These are phyloP conservation scores for Murraya paniculata DNA, from an alignment of 345 rosid species.

Conservation along the genomic window DNA sequence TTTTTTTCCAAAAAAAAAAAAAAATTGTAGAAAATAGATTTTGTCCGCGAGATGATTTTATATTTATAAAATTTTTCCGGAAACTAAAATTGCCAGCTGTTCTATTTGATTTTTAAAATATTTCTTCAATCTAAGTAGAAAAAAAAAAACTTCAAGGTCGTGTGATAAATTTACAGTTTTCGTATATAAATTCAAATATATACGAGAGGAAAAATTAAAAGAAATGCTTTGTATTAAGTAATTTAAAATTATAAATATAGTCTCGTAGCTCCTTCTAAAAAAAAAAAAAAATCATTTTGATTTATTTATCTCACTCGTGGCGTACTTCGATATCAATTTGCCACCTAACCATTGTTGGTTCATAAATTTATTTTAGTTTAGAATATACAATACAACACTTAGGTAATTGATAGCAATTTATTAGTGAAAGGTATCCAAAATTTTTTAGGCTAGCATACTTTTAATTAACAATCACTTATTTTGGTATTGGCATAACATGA, in stretches of 20 bases:
- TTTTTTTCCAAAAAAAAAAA: background rate
- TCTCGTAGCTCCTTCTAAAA: too few relatives aligned
- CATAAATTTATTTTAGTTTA: background rate
- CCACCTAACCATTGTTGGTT: background rate
- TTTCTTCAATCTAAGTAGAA: background rate
- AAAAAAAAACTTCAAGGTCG: background rate
- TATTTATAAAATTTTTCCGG: background rate
- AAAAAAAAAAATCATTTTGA: too few relatives aligned
- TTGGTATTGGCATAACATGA: background rate
- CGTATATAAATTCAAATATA: too few relatives aligned
- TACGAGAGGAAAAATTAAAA: too few relatives aligned
- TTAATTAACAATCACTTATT: too few relatives aligned
- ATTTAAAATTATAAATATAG: too few relatives aligned
- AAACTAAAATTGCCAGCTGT: background rate
- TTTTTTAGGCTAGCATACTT: too few relatives aligned
- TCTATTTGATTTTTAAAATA: background rate
- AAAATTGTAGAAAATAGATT: background rate
- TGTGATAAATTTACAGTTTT: background rate
- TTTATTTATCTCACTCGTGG: too few relatives aligned
- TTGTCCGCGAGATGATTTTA: slow-evolving; percentile 17
- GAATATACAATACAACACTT: background rate
- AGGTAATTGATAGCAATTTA: background rate
- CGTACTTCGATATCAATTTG: background rate
- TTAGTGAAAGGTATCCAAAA: background rate
- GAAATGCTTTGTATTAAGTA: too few relatives aligned